phyloP scores from a whole-genome alignment of 768 basidiomycete species.

The Pleurotus salmoneostramineus region DNA sequence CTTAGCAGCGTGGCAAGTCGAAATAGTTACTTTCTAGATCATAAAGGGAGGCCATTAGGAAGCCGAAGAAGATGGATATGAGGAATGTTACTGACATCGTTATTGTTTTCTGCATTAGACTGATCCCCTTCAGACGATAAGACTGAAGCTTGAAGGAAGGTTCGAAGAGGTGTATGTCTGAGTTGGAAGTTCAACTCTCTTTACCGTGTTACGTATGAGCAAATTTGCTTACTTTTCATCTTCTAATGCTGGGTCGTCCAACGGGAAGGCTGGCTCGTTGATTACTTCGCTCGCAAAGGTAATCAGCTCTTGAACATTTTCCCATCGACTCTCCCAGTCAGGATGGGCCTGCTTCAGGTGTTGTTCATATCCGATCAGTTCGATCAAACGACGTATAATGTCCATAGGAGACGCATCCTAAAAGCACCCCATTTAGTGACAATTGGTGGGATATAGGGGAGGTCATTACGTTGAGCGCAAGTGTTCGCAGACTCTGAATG shows the following conservation, averaged over 20 bases:
- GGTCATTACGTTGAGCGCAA: conserved; percentile 47
- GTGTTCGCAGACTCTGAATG: conserved; percentile 46
- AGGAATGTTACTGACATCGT: conserved; percentile 29
- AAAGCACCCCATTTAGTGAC: not conserved
- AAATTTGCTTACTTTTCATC: not conserved
- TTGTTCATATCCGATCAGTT: conserved; percentile 59
- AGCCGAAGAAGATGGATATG: not conserved
- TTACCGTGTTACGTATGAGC: too few species aligned
- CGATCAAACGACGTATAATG: conserved; percentile 55
- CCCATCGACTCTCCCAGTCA: conserved; percentile 78
- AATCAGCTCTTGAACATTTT: conserved; percentile 84
- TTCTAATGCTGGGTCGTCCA: not conserved
- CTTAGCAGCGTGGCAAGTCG: conserved; percentile 88
- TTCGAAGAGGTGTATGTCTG: conserved; percentile 57
- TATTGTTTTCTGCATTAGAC: conserved; percentile 45
- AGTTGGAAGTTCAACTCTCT: not conserved
- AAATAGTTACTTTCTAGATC: conserved; percentile 72
- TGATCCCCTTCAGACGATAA: conserved; percentile 76
- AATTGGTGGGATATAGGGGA: not conserved
- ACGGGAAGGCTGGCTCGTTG: conserved; percentile 12
- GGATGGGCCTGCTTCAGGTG: conserved; percentile 66
- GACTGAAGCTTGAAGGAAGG: conserved; percentile 78
- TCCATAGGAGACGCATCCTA: conserved; percentile 61
- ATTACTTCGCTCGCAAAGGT: conserved; percentile 67
- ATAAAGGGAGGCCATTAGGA: not conserved